These are phyloP conservation scores for Hypsizygus marmoreus DNA, from an alignment of 768 basidiomycete genomes.

Conservation along the genomic window DNA sequence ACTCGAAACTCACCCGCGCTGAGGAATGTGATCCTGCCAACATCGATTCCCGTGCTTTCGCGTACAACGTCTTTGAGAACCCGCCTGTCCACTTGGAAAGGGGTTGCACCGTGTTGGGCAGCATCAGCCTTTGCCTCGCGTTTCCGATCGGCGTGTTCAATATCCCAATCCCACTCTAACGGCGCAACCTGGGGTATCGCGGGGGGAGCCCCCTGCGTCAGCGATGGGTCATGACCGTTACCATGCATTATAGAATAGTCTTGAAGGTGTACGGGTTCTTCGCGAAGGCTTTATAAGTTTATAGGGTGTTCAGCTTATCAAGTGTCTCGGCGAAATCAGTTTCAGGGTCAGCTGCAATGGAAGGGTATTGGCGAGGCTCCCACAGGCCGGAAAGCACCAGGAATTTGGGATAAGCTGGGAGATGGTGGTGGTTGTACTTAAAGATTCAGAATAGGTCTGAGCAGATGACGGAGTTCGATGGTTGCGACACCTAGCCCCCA, in stretches of 20 bases:
- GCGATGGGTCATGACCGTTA: constrained; percentile 25
- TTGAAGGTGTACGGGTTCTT: constrained; percentile 7
- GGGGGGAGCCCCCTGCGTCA: constrained; percentile 13
- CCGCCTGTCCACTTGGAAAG: constrained; percentile 76
- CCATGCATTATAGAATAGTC: constrained; percentile 34
- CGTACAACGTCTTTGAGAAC: constrained; percentile 77
- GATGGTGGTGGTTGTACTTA: constrained; percentile 7
- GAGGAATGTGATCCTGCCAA: constrained; percentile 71
- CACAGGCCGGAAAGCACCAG: neutral
- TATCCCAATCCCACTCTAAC: constrained; percentile 70
- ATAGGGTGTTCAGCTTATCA: constrained; percentile 6
- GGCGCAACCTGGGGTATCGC: constrained; percentile 19
- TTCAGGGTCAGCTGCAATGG: neutral
- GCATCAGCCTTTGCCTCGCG: constrained; percentile 66
- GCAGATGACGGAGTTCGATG: no score
- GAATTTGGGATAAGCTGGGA: neutral
- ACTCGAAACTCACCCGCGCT: constrained; percentile 60
- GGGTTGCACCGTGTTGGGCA: constrained; percentile 58
- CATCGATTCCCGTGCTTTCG: constrained; percentile 66
- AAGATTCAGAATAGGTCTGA: no score
- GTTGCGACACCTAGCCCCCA: no score
- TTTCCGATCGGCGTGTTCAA: constrained; percentile 70
- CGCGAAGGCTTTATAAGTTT: constrained; percentile 4
- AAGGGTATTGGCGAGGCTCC: neutral
- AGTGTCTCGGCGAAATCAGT: neutral